Conservation (phyloP, 441 rosid species). For the Raphanus hybrid region DNA sequence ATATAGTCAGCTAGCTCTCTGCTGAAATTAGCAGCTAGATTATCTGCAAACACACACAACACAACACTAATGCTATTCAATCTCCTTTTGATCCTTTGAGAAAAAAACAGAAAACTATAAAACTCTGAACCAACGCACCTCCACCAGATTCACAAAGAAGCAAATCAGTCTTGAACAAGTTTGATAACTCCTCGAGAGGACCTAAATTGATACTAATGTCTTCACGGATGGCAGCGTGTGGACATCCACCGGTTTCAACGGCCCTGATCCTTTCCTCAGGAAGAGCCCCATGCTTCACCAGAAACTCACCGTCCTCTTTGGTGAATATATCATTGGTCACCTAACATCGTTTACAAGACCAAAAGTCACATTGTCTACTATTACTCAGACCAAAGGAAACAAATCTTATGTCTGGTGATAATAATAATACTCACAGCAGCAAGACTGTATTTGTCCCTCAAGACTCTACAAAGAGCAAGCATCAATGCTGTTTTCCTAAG, state of each 20-base stretch:
- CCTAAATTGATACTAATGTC: slow-evolving; percentile 98
- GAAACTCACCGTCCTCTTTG: slow-evolving; percentile 95
- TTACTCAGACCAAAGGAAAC: neutral
- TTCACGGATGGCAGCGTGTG: slow-evolving; percentile 99
- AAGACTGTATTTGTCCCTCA: slow-evolving; percentile 93
- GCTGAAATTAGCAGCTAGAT: slow-evolving; percentile 96
- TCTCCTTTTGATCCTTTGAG: neutral
- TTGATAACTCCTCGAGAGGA: slow-evolving; percentile 96
- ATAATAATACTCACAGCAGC: slow-evolving; percentile 77
- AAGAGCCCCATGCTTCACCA: slow-evolving; percentile 93
- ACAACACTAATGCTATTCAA: slow-evolving; percentile 2
- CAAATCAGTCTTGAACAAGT: slow-evolving; percentile 82
- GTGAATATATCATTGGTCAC: slow-evolving; percentile 99
- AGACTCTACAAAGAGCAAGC: slow-evolving; percentile 76
- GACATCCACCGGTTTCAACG: slow-evolving; percentile 97
- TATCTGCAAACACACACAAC: slow-evolving; percentile 59
- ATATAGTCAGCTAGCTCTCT: slow-evolving; percentile 98
- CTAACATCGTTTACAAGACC: slow-evolving; percentile 44
- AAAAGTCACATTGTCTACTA: neutral
- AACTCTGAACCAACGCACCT: slow-evolving; percentile 42
- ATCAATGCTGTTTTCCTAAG: slow-evolving; percentile 93
- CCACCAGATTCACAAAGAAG: slow-evolving; percentile 99
- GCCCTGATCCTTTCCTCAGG: slow-evolving; percentile 97
- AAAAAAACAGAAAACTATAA: neutral
- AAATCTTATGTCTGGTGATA: neutral